These are phyloP conservation scores for Monosporozyma yasuniensis DNA, from an alignment of 805 yeast species.

Conservation along the genomic window DNA sequence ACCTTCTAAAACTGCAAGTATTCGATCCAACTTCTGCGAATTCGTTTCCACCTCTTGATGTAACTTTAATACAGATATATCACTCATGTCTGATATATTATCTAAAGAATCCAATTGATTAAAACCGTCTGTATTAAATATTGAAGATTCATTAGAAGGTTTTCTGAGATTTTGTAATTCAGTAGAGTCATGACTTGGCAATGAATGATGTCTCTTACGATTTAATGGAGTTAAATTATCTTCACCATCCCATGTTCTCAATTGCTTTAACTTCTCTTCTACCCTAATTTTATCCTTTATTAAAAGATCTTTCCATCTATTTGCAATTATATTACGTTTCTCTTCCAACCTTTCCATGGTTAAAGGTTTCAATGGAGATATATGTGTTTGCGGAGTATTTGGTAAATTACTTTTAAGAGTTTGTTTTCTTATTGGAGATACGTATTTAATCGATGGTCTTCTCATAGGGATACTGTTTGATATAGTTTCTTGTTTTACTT, in stretches of 20 bases:
- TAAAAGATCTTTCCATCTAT: background rate
- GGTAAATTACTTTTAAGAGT: background rate
- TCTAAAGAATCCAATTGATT: background rate
- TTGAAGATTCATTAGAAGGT: background rate
- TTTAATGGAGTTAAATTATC: background rate
- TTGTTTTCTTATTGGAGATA: background rate
- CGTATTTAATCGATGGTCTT: background rate
- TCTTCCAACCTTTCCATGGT: constrained; percentile 4
- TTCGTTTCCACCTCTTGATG: constrained; percentile 16
- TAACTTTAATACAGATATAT: constrained; percentile 5
- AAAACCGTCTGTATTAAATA: background rate
- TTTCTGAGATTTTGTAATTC: background rate
- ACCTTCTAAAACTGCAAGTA: constrained; percentile 13
- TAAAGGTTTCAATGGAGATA: background rate
- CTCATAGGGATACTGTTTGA: background rate
- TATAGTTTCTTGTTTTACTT: constrained; percentile 5
- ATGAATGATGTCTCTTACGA: background rate
- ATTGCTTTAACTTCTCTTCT: constrained; percentile 14
- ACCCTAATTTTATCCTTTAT: constrained; percentile 9
- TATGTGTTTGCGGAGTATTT: background rate
- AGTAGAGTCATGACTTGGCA: background rate
- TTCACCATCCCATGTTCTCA: constrained; percentile 3
- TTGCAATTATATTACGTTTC: constrained; percentile 8
- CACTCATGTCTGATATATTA: background rate
- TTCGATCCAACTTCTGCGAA: constrained; percentile 21